Base-by-base conservation (phyloP, 148 eudicot genomes). In the Pharnaceum exiguum region DNA sequence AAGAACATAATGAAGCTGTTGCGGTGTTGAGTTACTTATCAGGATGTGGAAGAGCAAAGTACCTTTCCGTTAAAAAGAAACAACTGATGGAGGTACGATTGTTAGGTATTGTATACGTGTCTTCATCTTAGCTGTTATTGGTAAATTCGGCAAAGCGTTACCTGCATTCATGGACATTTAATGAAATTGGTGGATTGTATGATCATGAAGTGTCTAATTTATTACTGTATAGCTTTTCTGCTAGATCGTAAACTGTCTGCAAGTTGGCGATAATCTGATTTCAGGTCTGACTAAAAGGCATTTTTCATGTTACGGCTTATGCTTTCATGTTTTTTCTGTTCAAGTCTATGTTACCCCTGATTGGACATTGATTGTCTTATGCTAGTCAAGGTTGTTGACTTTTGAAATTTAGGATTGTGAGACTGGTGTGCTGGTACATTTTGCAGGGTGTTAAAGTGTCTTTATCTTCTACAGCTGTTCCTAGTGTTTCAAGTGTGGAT, bases 371-470 rank as follows among this genome's bases (percentile, higher is more conserved):
- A 22, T 42, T 28, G 17, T 27, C 18, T 8, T n/a, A 42, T 48
- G 18, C 35, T 10, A 2, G 38, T 1, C 4, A 21, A 33, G 40
- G 30, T 19, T 30, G 50, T n/a, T n/a, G n/a, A n/a, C n/a, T n/a
- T 24, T 32, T 43, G 49, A 45, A 18, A 25, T 23, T 29, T 6
- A 44, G 31, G 53, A 32, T 9, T 18, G n/a, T 52, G 45, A n/a
- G 24, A 23, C 7, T 16, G 35, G 25, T 26, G 46, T 6, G 9
- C 26, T 56, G 26, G 24, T 54, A 28, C 53, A 16, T 57, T 24
- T 71, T 71, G 24, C 77, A 88, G 98, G 98, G 98, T 56, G 83
- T 87, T 40, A 91, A 91, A 70, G 63, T 91, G 15, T 85, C 94
- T 63, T 84, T 81, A 63, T 71, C 82, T 9, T 65, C 77, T 29